Evolutionary conservation across 1,284 basidiomycete genomes (phyloP), one percentile per base, ranked within the genome.

Genomic region (Prillingera fragicola): DNA sequence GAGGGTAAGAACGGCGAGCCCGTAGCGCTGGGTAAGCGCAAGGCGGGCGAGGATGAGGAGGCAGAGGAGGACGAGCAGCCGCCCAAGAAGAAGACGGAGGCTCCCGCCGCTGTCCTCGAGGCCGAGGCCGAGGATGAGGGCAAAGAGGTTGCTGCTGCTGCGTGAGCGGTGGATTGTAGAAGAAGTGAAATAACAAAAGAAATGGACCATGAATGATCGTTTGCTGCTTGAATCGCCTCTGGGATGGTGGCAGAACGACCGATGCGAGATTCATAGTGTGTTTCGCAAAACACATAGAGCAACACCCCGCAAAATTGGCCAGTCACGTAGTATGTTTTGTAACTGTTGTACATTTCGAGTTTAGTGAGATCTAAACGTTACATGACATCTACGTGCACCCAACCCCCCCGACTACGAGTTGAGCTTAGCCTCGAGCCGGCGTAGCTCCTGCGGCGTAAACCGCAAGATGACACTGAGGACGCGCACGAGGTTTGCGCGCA

Each of bases 371-470:
- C n/a, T n/a, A n/a, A n/a, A n/a, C n/a, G n/a, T n/a, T n/a, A n/a
- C n/a, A n/a, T n/a, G n/a, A n/a, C n/a, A n/a, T n/a, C n/a, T n/a
- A n/a, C n/a, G n/a, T n/a, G n/a, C n/a, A 8, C 19, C 19, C 7
- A 24, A 19, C 8, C 7, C 8, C 33, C 19, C 7, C 19, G n/a
- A 14, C 41, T 48, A 68, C 23, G 59, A 52, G n/a, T 49, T 41
- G 9, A 70, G 43, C 50, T 86, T 87, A 4, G 87, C 82, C 52
- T 86, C 78, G 31, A 95, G 75, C 41, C 90, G 75, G 29, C 91
- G 75, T 9, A 89, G 87, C 65, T 96, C 91, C 60, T 92, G 86
- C 3, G 91, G 91, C 2, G 91, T 96, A 60, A 96, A 95, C 41
- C 81, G 84, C 33, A 96, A 70, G 38, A 96, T 91, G 33, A 88